These are phyloP conservation scores for Metroxylon sagu DNA, from an alignment of 176 grass and related monocot species.

Conservation along the genomic window DNA sequence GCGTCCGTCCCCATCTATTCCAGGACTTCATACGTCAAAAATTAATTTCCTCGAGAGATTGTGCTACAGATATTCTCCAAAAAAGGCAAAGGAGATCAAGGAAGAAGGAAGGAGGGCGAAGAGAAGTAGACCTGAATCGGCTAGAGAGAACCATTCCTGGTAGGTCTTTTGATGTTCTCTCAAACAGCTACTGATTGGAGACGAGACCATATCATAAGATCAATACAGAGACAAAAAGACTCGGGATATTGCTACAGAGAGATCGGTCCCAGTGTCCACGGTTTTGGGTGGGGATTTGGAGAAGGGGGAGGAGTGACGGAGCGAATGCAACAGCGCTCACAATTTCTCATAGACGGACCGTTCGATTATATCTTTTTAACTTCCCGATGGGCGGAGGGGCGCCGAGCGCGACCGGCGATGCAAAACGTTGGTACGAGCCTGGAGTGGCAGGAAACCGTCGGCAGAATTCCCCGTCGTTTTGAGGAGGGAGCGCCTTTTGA, in stretches of 20 bases:
- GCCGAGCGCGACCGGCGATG: no score
- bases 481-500: no score
- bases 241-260: neutral
- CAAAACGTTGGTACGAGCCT: no score
- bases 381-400: no score
- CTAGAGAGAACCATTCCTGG: conserved; percentile 71
- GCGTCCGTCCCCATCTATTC: conserved; percentile 76
- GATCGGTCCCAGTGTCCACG: no score
- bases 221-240: neutral
- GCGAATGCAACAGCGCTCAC: no score
- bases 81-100: conserved; percentile 2
- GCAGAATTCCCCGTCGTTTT: no score
- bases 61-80: neutral
- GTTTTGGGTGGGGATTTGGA: no score
- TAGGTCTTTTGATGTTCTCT: conserved; percentile 86
- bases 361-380: no score
- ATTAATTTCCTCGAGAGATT: neutral
- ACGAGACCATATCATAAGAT: conserved; percentile 61
- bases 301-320: no score
- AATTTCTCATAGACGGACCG: no score
- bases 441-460: no score
- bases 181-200: conserved; percentile 37
- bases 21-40: neutral
- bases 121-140: conserved; percentile 58
- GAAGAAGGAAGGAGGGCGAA: neutral